Conservation (phyloP, 2,329 filamentous ascomycete species). For the Epichloe coenophiala region DNA sequence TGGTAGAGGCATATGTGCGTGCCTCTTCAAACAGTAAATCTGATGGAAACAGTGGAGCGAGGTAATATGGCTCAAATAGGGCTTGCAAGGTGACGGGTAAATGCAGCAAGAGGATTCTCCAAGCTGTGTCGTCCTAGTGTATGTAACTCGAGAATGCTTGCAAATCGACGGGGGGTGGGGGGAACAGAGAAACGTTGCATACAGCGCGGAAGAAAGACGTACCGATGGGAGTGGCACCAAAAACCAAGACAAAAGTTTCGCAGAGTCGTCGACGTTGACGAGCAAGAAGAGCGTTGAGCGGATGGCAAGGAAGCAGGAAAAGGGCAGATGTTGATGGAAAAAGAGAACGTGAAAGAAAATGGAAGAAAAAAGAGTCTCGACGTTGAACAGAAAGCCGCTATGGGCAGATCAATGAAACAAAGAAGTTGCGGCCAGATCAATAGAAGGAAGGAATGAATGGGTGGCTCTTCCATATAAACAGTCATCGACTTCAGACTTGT, state of each 20-base stretch:
- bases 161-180: background rate
- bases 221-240: background rate
- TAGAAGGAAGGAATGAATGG: conserved; percentile 4
- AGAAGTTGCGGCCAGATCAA: background rate
- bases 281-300: background rate
- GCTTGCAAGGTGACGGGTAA: background rate
- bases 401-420: background rate
- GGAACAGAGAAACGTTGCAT: background rate
- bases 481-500: background rate
- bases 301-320: background rate
- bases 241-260: background rate
- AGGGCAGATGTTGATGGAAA: background rate
- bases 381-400: background rate
- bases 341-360: background rate
- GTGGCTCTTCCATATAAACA: conserved; percentile 1
- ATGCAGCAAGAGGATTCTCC: background rate
- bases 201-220: background rate
- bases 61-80: background rate
- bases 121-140: background rate
- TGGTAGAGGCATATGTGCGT: background rate
- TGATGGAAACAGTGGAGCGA: background rate
- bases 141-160: background rate
- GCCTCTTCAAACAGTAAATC: background rate
- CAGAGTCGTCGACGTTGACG: background rate
- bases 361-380: background rate